Conservation (phyloP, 352 stramenopile species). For the Stramenopiles sp. region DNA sequence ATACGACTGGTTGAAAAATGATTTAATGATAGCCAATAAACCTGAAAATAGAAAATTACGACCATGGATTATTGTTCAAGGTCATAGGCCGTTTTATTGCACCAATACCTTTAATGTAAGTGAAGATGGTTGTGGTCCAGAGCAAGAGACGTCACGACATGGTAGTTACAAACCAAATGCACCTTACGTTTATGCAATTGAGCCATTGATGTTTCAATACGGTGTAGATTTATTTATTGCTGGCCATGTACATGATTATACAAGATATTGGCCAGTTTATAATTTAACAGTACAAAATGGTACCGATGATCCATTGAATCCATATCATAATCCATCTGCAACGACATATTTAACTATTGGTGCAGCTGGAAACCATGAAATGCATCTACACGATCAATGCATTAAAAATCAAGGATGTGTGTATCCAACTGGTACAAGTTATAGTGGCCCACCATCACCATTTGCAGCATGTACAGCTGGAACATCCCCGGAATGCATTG, state of each 20-base stretch:
- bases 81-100: constrained; percentile 61
- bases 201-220: constrained; percentile 47
- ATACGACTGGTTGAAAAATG: constrained; percentile 36
- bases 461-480: constrained; percentile 59
- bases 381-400: constrained; percentile 11
- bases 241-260: constrained; percentile 70
- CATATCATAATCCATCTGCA: constrained; percentile 36
- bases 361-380: constrained; percentile 34
- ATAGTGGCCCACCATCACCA: constrained; percentile 28
- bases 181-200: constrained; percentile 23
- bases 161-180: background rate
- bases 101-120: constrained; percentile 31
- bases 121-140: constrained; percentile 12
- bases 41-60: constrained; percentile 29
- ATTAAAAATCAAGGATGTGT: constrained; percentile 34
- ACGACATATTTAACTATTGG: constrained; percentile 65
- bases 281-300: constrained; percentile 8
- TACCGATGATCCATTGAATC: background rate
- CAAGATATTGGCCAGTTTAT: constrained; percentile 24
- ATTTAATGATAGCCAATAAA: constrained; percentile 35
- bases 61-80: constrained; percentile 56
- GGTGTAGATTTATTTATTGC: constrained; percentile 62
- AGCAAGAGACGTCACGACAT: background rate
- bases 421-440: constrained; percentile 50
- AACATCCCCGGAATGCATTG: constrained; percentile 24